Conservation (phyloP, 768 basidiomycete genomes). For the Infundibulicybe gibba region DNA sequence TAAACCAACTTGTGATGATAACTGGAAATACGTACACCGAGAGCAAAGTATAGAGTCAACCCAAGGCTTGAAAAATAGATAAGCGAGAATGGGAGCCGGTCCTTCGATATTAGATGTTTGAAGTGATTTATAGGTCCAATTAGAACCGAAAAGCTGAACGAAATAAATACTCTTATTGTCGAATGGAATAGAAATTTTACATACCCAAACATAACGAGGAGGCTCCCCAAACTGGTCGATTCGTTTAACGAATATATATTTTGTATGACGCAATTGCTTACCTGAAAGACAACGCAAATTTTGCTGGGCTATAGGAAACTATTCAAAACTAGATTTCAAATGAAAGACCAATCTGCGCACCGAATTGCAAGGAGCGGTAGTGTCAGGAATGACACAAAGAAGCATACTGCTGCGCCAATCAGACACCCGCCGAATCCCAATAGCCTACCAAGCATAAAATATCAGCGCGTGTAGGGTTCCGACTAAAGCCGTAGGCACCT, state of each 20-base stretch:
- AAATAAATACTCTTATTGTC: neutral
- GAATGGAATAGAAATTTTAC: slow-evolving; percentile 15
- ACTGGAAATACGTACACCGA: slow-evolving; percentile 61
- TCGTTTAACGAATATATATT: slow-evolving; percentile 6
- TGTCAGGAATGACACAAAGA: slow-evolving; percentile 86
- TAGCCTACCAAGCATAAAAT: slow-evolving; percentile 43
- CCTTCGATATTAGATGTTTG: slow-evolving; percentile 81
- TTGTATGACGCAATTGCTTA: slow-evolving; percentile 18
- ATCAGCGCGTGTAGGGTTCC: neutral
- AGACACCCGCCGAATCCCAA: slow-evolving; percentile 90
- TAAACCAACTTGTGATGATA: neutral
- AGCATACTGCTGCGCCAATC: slow-evolving; percentile 89
- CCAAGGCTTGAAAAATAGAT: slow-evolving; percentile 83
- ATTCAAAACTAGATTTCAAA: slow-evolving; percentile 4
- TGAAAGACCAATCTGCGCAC: slow-evolving; percentile 21
- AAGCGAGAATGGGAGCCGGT: slow-evolving; percentile 79
- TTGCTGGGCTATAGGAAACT: slow-evolving; percentile 64
- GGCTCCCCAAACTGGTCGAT: slow-evolving; percentile 66
- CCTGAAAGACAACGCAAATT: slow-evolving; percentile 91
- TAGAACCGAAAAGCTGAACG: slow-evolving; percentile 70
- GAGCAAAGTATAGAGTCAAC: slow-evolving; percentile 87
- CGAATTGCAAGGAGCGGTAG: slow-evolving; percentile 49
- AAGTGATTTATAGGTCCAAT: slow-evolving; percentile 90
- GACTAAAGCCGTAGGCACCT: slow-evolving; percentile 40
- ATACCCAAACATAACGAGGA: slow-evolving; percentile 95